A percentile compares a stretch with the other conserved stretches of the same genome.
These are phyloP conservation scores for Avicennia marina DNA, from an alignment of 257 asterid genomes.

Conservation along the genomic window DNA sequence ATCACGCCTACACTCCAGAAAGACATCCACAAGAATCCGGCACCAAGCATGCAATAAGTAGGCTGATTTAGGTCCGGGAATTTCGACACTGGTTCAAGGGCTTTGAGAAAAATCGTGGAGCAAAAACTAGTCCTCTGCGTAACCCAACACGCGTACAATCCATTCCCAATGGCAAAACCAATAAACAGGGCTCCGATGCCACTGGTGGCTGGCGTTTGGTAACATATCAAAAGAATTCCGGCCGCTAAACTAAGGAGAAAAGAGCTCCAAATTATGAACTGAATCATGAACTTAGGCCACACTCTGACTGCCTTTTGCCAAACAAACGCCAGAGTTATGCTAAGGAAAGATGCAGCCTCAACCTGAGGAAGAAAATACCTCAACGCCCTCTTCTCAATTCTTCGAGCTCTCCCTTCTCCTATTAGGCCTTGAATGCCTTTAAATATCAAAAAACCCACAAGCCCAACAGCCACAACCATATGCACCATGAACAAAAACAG, in stretches of 20 bases:
- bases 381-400: constrained; percentile 48
- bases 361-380: constrained; percentile 80
- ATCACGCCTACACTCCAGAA: constrained; percentile 81
- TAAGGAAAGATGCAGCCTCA: constrained; percentile 75
- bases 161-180: constrained; percentile 74
- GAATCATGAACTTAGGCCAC: constrained; percentile 91
- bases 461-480: constrained; percentile 53
- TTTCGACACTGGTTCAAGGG: constrained; percentile 80
- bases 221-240: constrained; percentile 81
- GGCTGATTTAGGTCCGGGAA: constrained; percentile 72
- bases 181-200: constrained; percentile 66
- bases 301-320: constrained; percentile 86
- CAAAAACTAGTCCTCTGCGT: constrained; percentile 75
- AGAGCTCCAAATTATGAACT: constrained; percentile 83
- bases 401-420: constrained; percentile 41
- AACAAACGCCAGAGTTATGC: constrained; percentile 71
- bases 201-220: constrained; percentile 74
- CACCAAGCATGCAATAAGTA: constrained; percentile 73
- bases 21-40: constrained; percentile 93
- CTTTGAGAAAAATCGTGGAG: constrained; percentile 54
- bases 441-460: constrained; percentile 66
- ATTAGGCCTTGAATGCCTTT: constrained; percentile 69
- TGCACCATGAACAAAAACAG: constrained; percentile 69
- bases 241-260: constrained; percentile 62
- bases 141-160: constrained; percentile 94